Evolutionary conservation across 345 rosid species (phyloP), one percentile per base, ranked within the genome.

Genomic region (Clarkia xantiana): DNA sequence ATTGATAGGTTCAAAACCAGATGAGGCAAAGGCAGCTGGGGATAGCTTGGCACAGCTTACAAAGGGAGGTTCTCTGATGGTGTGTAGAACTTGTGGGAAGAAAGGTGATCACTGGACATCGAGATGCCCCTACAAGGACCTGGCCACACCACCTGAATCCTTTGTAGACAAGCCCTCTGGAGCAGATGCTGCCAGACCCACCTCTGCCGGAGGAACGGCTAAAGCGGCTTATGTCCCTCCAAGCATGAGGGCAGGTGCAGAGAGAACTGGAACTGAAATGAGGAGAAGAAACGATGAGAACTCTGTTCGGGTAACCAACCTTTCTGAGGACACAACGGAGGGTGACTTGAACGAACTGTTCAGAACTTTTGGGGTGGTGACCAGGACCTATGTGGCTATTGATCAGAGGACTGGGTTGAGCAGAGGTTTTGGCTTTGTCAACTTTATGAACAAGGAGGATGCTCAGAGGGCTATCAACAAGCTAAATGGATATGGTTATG

Each of bases 41-140:
- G 93, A 86, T 59, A 42, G 63, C 43, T 70, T 86, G 72, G 65
- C 91, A 18, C 84, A 74, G 60, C 62, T 90, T 10, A 78, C 76
- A 48, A 77, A 79, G 65, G 78, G 65, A 2, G 95, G 89, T 56
- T 91, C 81, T 14, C 96, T 86, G 59, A 86, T 81, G 94, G 72
- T 86, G 18, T 91, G 94, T 51, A 76, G 89, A 64, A 79, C 70
- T 51, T 91, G 96, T 59, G 86, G 84, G 57, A 81, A 86, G 78
- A 84, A 81, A 67, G 93, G 89, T 52, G 94, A 86, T 49, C 97
- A 86, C 71, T 86, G 97, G 97, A 86, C 94, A 2, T 73, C 89
- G 9, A 71, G 81, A 56, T 83, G 96, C 45, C 93, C 94, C 3
- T 86, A 81, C 75, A 83, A 81, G 81, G 96, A 90, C 68, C 88